Evolutionary conservation across 768 basidiomycete species (phyloP).

Genomic region (Lactarius trivialis): DNA sequence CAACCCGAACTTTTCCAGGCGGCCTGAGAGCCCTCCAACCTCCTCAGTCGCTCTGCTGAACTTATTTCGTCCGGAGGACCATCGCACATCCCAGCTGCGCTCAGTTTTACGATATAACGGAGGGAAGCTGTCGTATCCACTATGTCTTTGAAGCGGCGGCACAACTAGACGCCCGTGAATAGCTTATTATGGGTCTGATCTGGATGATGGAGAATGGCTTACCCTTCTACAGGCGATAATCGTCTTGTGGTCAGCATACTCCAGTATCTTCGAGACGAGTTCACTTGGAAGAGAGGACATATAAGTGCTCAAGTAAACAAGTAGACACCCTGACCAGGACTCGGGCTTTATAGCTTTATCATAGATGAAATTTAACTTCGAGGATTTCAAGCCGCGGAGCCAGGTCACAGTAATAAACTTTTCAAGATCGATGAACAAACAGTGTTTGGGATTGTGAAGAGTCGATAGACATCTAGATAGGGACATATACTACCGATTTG

Average conservation of each 20-base stretch:
- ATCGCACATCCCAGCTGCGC: slow-evolving; percentile 6
- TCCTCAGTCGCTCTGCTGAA: not conserved
- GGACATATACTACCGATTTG: not conserved
- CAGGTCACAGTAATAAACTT: not conserved
- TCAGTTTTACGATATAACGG: slow-evolving; percentile 2
- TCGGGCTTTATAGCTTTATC: too few relatives aligned
- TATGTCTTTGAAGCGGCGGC: slow-evolving; percentile 1
- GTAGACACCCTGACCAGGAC: not conserved
- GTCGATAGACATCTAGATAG: not conserved
- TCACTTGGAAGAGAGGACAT: not conserved
- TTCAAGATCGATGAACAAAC: not conserved
- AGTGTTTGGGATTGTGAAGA: not conserved
- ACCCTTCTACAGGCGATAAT: slow-evolving; percentile 2
- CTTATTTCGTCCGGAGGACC: not conserved
- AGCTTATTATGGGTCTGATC: not conserved
- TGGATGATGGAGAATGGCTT: not conserved
- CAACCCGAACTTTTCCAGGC: slow-evolving; percentile 1
- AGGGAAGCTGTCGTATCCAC: slow-evolving; percentile 2
- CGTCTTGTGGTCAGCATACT: slow-evolving; percentile 5
- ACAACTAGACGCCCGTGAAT: not conserved
- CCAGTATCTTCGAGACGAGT: not conserved
- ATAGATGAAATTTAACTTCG: not conserved
- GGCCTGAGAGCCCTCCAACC: not conserved
- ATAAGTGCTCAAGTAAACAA: not conserved
- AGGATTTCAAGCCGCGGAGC: not conserved